Evolutionary conservation across 116 monocot genomes (phyloP).

Genomic region (Iris pallida): DNA sequence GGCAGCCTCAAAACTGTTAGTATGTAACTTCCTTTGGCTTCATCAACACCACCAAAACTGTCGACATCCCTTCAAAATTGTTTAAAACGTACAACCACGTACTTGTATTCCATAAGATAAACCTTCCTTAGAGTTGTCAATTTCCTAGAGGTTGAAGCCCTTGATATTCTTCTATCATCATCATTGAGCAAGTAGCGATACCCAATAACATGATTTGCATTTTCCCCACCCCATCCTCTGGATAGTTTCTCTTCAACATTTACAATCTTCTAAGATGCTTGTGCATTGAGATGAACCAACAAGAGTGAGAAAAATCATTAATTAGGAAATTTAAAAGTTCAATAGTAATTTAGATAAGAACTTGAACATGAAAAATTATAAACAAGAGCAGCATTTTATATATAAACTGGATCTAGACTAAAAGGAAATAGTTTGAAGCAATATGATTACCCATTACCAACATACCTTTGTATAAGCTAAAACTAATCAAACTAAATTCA

Average conservation of each 20-base stretch:
- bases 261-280: slow-evolving; percentile 76
- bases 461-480: too few relatives aligned
- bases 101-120: not conserved
- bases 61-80: too few relatives aligned
- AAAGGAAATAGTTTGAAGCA: not conserved
- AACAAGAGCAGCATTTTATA: not conserved
- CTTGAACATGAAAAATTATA: not conserved
- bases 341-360: too few relatives aligned
- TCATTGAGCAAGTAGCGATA: slow-evolving; percentile 89
- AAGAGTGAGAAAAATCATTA: not conserved
- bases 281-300: slow-evolving; percentile 6
- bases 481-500: too few relatives aligned
- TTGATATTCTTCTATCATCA: slow-evolving; percentile 61
- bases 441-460: not conserved
- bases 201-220: slow-evolving; percentile 95
- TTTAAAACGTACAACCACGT: too few relatives aligned
- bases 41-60: too few relatives aligned
- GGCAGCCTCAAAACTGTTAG: too few relatives aligned
- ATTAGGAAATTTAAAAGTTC: too few relatives aligned
- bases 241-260: slow-evolving; percentile 78
- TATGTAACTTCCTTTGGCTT: too few relatives aligned
- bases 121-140: slow-evolving; percentile 89
- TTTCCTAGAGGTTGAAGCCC: slow-evolving; percentile 86
- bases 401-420: not conserved
- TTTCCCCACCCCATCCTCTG: slow-evolving; percentile 95